These are phyloP conservation scores for Penicillium cinerascens DNA, from an alignment of 495 filamentous ascomycete genomes.

Conservation along the genomic window DNA sequence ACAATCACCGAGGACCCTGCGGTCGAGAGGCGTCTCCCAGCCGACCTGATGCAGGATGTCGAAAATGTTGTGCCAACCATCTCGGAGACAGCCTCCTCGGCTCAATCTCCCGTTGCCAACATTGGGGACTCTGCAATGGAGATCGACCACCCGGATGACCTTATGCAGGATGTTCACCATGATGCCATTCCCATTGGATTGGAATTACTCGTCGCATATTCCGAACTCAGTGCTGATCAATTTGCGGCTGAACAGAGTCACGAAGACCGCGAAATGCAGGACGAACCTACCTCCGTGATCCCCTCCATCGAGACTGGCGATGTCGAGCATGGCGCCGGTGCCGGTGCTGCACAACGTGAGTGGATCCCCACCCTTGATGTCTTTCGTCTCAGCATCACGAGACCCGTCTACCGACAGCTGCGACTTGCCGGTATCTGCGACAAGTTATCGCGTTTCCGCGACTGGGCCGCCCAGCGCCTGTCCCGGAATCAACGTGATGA, in stretches of 20 bases:
- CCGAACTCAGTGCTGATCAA: neutral
- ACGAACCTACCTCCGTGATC: neutral
- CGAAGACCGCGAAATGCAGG: neutral
- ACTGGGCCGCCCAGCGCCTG: neutral
- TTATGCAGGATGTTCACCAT: neutral
- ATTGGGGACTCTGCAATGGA: neutral
- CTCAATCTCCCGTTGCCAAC: neutral
- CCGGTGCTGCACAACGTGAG: neutral
- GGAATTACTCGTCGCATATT: neutral
- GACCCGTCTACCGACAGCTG: neutral
- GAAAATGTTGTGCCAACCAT: neutral
- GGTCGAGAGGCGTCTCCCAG: neutral
- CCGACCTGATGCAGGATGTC: neutral
- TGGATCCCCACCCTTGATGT: neutral
- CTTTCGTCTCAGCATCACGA: neutral
- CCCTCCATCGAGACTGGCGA: slow-evolving; percentile 2
- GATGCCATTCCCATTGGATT: neutral
- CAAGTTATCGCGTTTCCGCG: neutral
- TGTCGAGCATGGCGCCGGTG: neutral
- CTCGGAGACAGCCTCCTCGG: neutral
- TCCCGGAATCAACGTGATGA: neutral
- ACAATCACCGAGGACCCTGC: neutral
- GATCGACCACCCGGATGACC: neutral
- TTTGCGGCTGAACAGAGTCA: neutral
- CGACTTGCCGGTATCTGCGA: neutral